Evolutionary conservation across 768 basidiomycete species (phyloP).

Genomic region (Psilocybe tampanensis): DNA sequence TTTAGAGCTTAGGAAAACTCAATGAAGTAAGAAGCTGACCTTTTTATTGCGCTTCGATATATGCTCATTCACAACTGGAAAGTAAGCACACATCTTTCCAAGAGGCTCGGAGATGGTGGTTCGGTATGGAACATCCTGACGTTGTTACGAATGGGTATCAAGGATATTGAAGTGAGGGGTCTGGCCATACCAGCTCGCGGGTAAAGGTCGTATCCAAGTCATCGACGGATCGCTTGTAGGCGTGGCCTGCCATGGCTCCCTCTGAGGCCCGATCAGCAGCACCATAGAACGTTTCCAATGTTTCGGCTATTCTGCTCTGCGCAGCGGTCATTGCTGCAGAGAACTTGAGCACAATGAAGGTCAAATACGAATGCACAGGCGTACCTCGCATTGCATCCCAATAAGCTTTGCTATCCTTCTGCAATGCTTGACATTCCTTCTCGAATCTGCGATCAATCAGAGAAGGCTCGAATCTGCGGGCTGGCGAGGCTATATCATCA

Average conservation of each 20-base stretch:
- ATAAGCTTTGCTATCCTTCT: slow-evolving; percentile 95
- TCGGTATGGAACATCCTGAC: slow-evolving; percentile 89
- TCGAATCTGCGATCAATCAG: slow-evolving; percentile 65
- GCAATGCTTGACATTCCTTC: slow-evolving; percentile 91
- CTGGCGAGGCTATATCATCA: background rate
- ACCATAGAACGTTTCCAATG: slow-evolving; percentile 90
- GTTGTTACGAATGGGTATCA: background rate
- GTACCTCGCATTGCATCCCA: slow-evolving; percentile 91
- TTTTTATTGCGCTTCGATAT: slow-evolving; percentile 97
- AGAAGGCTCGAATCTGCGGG: slow-evolving; percentile 1
- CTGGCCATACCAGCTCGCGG: slow-evolving; percentile 75
- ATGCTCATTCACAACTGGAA: slow-evolving; percentile 91
- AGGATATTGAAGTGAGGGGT: background rate
- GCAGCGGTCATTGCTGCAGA: slow-evolving; percentile 87
- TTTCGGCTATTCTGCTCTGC: slow-evolving; percentile 92
- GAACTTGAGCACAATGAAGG: background rate
- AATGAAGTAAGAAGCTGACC: slow-evolving; percentile 39
- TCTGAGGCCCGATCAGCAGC: slow-evolving; percentile 83
- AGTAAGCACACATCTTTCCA: slow-evolving; percentile 96
- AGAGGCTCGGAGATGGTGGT: slow-evolving; percentile 95
- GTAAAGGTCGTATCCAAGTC: slow-evolving; percentile 87
- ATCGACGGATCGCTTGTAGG: slow-evolving; percentile 94
- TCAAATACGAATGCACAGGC: slow-evolving; percentile 24
- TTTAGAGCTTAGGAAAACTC: background rate
- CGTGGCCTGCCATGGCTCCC: slow-evolving; percentile 95